Evolutionary conservation across 148 eudicot species (phyloP).

Genomic region (Beta vulgaris): DNA sequence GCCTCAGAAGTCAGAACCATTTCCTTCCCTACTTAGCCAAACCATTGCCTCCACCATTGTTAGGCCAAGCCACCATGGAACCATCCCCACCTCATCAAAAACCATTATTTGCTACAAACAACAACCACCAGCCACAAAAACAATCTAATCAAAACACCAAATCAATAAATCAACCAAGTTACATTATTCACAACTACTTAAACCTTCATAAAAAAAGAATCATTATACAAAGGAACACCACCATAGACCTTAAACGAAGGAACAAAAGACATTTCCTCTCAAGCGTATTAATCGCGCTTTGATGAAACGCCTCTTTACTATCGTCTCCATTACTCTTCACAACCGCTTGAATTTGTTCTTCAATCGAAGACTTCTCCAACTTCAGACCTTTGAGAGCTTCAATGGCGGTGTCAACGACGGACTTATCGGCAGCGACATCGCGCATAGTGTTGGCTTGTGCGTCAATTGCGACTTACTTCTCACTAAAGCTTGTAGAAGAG

Average conservation of each 20-base stretch:
- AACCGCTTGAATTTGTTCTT: slow-evolving; percentile 32
- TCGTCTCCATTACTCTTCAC: slow-evolving; percentile 21
- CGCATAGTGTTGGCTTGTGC: slow-evolving; percentile 40
- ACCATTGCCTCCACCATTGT: too few relatives aligned
- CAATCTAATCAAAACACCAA: too few relatives aligned
- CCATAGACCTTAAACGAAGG: slow-evolving; percentile 87
- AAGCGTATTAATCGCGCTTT: slow-evolving; percentile 63
- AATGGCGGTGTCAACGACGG: slow-evolving; percentile 41
- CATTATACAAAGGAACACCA: slow-evolving; percentile 93
- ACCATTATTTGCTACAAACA: too few relatives aligned
- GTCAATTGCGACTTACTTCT: slow-evolving; percentile 36
- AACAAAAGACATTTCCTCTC: slow-evolving; percentile 73
- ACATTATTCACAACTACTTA: too few relatives aligned
- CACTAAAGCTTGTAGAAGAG: slow-evolving; percentile 38
- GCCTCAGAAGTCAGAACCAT: too few relatives aligned
- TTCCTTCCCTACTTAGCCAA: too few relatives aligned
- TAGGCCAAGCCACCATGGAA: too few relatives aligned
- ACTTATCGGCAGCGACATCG: slow-evolving; percentile 26
- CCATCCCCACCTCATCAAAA: too few relatives aligned
- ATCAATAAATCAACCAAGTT: too few relatives aligned
- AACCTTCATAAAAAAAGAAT: too few relatives aligned
- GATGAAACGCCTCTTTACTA: slow-evolving; percentile 55
- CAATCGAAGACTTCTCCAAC: too few relatives aligned
- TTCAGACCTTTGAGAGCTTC: slow-evolving; percentile 38
- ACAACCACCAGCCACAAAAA: too few relatives aligned